Base-by-base conservation (phyloP, 306 rosid genomes). In the Argentina anserina region DNA sequence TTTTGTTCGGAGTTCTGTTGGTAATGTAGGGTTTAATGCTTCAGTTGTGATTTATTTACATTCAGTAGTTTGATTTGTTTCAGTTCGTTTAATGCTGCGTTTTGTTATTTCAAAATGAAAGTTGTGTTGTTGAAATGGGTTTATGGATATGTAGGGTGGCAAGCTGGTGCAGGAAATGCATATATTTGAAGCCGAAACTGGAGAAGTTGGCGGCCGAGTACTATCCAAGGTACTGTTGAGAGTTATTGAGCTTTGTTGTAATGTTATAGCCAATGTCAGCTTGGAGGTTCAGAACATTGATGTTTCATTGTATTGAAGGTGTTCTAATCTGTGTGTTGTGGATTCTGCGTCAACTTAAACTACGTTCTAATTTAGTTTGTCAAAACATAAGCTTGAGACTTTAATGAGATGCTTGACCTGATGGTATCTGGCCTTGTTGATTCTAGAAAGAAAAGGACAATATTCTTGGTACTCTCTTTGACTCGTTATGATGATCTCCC, bases 111-210 rank as follows among this genome's bases (percentile, higher is more conserved):
- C n/a, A n/a, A n/a, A n/a, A 43, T 66, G 55, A 50, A n/a, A 41
- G 20, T 43, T 53, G 60, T 53, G 28, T 2, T 21, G 49, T 36
- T 50, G 25, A 39, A 65, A 47, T 82, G 81, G 61, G 70, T 53
- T 82, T 73, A 67, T 81, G 73, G 78, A 52, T 76, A 75, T 82
- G 80, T 78, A 92, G 96, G 98, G 83, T 90, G 88, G 98, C 97
- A 31, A 72, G 46, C 77, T 93, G 98, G 98, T 93, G 98, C 90
- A 90, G 97, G 74, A 93, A 90, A 81, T 93, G 95, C 74, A 83
- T 90, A 73, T 88, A 90, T 84, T 80, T 93, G 79, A 90, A 88
- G 67, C 98, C 98, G 9, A 86, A 88, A 74, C 75, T 93, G 87
- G 96, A 89, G 84, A 91, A 88, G 83, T 70, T 89, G 87, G 92